These are phyloP conservation scores for Brassica juncea DNA, from an alignment of 345 rosid species.

Conservation along the genomic window DNA sequence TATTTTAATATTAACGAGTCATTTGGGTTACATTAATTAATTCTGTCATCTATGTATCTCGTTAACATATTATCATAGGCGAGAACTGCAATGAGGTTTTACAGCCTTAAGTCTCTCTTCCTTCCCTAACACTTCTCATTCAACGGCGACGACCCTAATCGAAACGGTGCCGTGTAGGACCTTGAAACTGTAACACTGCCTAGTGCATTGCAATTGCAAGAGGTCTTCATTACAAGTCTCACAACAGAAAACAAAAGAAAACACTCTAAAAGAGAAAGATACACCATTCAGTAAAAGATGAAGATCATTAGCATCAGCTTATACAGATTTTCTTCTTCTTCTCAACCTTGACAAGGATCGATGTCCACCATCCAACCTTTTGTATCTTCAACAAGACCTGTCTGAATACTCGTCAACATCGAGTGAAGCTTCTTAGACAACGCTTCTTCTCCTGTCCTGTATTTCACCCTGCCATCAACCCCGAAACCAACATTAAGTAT, in stretches of 20 bases:
- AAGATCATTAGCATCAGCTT: background rate
- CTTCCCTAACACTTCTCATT: too few species aligned
- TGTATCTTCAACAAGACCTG: conserved; percentile 37
- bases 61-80: too few species aligned
- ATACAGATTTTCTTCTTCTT: background rate
- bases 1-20: background rate
- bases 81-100: too few species aligned
- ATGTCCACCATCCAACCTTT: conserved; percentile 43
- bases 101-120: too few species aligned
- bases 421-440: conserved; percentile 35
- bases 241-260: background rate
- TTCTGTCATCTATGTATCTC: too few species aligned
- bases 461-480: conserved; percentile 26
- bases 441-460: conserved; percentile 36
- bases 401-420: conserved; percentile 41
- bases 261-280: background rate
- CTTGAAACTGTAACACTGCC: background rate
- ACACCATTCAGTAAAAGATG: background rate
- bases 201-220: background rate
- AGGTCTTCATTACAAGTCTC: background rate
- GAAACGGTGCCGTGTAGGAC: background rate
- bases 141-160: background rate
- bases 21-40: background rate
- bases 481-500: background rate
- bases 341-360: background rate